Base-by-base conservation (phyloP, 148 eudicot genomes). In the Gaultheria prostrata region DNA sequence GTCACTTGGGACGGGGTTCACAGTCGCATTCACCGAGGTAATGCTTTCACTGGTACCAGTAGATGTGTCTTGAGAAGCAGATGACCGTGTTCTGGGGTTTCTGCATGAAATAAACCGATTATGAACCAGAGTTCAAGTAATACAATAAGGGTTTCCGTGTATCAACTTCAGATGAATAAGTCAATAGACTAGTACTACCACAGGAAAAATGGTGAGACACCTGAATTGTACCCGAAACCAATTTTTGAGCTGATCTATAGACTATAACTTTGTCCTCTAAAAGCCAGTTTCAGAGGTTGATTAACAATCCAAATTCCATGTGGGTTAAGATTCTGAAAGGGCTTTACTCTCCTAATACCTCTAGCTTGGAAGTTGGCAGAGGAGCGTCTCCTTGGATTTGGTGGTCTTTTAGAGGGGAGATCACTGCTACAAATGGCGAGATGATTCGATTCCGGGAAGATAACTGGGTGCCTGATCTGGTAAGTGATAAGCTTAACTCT, bases 61-160 rank as follows among this genome's bases (percentile, higher is more conserved):
- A 33, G 86, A 77, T 7, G 84, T 82, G 83, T 73, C 84, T 73
- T 93, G 89, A 33, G 91, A 86, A 21, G 84, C 69, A 79, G 87
- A 76, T 54, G 91, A 84, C 57, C 28, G 89, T 1, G 92, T 77
- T 86, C 89, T 95, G 17, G 95, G 85, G 83, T 95, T 98, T 84
- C 98, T 95, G 94, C 89, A 65, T 67, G 9, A 78, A 54, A 78
- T 6, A 32, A 24, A 79, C 6, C n/a, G 12, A 71, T 61, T 24
- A 33, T 26, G 45, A 83, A 82, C 30, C 61, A 67, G 77, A 1
- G n/a, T 15, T 20, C 45, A 69, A 53, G 4, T 30, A 10, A 81
- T 18, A 67, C 46, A 20, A 67, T 3, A 45, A 12, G 51, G 30
- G 30, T 77, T 54, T 45, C 76, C 18, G 43, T 10, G 48, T 11